Conservation (phyloP, 2,329 filamentous ascomycete species). For the Trichothecium roseum region DNA sequence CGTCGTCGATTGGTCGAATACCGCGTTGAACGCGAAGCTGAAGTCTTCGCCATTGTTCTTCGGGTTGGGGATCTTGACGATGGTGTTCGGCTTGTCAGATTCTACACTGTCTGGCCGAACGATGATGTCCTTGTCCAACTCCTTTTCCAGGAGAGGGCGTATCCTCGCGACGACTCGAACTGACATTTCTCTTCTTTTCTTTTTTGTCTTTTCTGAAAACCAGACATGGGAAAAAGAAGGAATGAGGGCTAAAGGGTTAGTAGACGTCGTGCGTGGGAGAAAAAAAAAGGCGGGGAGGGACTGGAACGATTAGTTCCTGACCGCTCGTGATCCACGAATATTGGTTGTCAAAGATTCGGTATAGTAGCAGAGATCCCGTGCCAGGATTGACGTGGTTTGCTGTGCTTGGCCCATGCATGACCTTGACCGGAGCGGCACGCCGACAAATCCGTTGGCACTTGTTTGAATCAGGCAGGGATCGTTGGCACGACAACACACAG, state of each 20-base stretch:
- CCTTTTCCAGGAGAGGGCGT: constrained; percentile 75
- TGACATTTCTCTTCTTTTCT: constrained; percentile 46
- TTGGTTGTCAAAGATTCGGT: too few relatives aligned
- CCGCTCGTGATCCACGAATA: too few relatives aligned
- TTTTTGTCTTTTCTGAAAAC: too few relatives aligned
- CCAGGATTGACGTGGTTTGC: too few relatives aligned
- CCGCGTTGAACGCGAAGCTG: constrained; percentile 88
- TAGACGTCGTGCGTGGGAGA: constrained; percentile 4
- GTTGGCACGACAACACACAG: too few relatives aligned
- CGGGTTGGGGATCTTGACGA: constrained; percentile 85
- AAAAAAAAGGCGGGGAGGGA: constrained; percentile 1
- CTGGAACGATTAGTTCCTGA: neutral
- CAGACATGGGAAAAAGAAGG: constrained; percentile 6
- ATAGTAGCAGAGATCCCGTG: too few relatives aligned
- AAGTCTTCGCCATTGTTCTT: constrained; percentile 89
- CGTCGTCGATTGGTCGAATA: constrained; percentile 70
- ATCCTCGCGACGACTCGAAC: constrained; percentile 87
- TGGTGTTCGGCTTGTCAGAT: constrained; percentile 48
- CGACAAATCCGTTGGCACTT: too few relatives aligned
- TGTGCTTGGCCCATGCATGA: too few relatives aligned
- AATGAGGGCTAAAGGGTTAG: neutral
- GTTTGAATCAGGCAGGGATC: too few relatives aligned
- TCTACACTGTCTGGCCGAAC: constrained; percentile 57
- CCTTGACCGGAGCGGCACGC: too few relatives aligned
- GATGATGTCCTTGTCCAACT: constrained; percentile 81